phyloP scores from a whole-genome alignment of 176 grass and related monocot genomes.

The Neostapfia colusana region DNA sequence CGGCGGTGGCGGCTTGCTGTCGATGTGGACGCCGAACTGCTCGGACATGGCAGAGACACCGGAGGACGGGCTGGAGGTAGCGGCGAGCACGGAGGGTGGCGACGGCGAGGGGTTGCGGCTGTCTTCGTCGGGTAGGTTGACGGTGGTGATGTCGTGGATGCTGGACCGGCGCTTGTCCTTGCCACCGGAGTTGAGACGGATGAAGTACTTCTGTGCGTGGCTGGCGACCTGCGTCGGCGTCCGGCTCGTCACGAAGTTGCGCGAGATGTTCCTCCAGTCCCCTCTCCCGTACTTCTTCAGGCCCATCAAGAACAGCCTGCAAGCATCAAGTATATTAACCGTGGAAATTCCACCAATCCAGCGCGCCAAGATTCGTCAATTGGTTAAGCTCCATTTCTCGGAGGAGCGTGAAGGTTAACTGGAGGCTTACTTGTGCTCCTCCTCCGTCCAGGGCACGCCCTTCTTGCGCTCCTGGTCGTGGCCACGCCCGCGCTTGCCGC shows the following conservation, averaged over 20 bases:
- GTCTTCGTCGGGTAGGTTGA: constrained; percentile 78
- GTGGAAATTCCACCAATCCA: neutral
- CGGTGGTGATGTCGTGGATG: constrained; percentile 99
- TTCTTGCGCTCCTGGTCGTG: constrained; percentile 93
- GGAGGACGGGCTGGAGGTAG: constrained; percentile 29
- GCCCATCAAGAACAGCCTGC: constrained; percentile 81
- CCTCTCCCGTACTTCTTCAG: constrained; percentile 88
- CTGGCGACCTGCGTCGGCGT: constrained; percentile 97
- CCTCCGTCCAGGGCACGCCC: constrained; percentile 95
- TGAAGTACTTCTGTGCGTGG: constrained; percentile 99
- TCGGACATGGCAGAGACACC: constrained; percentile 31
- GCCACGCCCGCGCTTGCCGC: constrained; percentile 62
- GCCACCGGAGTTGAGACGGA: constrained; percentile 87
- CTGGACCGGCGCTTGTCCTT: constrained; percentile 98
- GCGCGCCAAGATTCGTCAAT: neutral
- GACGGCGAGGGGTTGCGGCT: constrained; percentile 47
- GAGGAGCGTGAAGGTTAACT: neutral
- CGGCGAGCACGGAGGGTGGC: constrained; percentile 55
- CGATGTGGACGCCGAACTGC: constrained; percentile 56
- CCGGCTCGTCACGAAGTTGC: constrained; percentile 86
- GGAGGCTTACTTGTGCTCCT: constrained; percentile 79
- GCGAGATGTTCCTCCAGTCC: constrained; percentile 98
- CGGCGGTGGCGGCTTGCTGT: constrained; percentile 47
- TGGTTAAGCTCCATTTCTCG: neutral
- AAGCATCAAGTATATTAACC: neutral